Percentiles rank a stretch among this genome's conserved stretches.
Conservation (phyloP, 2,329 filamentous ascomycete genomes). For the Pyrenophora teres region DNA sequence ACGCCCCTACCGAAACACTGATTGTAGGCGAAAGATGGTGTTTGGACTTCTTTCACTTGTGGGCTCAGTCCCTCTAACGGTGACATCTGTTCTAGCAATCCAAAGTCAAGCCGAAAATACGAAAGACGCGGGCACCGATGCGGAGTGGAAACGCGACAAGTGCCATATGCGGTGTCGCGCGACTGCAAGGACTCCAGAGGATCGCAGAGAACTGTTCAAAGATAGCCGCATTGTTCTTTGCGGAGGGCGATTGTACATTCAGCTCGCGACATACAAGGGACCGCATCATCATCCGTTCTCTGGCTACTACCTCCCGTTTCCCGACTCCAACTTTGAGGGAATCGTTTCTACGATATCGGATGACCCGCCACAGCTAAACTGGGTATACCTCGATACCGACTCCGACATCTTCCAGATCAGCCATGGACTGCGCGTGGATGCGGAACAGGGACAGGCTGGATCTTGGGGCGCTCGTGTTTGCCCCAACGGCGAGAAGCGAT, state of each 20-base stretch:
- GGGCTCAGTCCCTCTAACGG: conserved; percentile 26
- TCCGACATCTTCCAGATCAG: conserved; percentile 48
- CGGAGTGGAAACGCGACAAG: conserved; percentile 28
- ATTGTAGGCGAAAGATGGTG: conserved; percentile 10
- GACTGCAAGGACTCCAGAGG: conserved; percentile 20
- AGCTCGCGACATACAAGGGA: conserved; percentile 26
- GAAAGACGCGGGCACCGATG: conserved; percentile 17
- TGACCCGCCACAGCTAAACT: conserved; percentile 67
- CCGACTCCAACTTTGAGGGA: conserved; percentile 51
- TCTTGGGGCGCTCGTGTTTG: conserved; percentile 68
- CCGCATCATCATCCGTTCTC: conserved; percentile 50
- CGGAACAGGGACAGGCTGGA: conserved; percentile 57
- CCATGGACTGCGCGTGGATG: conserved; percentile 63
- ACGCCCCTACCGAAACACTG: background rate
- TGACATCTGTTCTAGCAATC: conserved; percentile 23
- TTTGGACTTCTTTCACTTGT: conserved; percentile 21
- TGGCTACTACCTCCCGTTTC: conserved; percentile 55
- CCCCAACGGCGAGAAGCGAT: conserved; percentile 63
- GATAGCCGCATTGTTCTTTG: conserved; percentile 21
- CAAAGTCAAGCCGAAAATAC: conserved; percentile 28
- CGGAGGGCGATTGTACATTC: conserved; percentile 24
- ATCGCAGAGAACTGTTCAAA: conserved; percentile 24
- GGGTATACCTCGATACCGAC: conserved; percentile 66
- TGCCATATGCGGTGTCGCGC: conserved; percentile 26
- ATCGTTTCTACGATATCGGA: conserved; percentile 55